phyloP scores from a whole-genome alignment of 768 basidiomycete genomes.

The Boletus speciosus region DNA sequence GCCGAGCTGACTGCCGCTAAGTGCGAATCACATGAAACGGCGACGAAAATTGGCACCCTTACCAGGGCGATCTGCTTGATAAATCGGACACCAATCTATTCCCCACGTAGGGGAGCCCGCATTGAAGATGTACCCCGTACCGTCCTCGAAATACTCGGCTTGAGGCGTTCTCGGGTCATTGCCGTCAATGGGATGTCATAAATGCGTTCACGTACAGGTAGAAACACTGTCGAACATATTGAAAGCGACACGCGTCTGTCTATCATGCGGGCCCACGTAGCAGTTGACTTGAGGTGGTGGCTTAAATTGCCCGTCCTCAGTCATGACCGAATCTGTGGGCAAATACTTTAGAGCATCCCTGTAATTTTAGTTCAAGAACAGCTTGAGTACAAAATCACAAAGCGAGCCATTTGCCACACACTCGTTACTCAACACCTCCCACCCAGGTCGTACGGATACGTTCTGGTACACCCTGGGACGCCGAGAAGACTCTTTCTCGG shows the following conservation, averaged over 20 bases:
- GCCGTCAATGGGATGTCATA: not conserved
- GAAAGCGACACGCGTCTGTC: slow-evolving; percentile 48
- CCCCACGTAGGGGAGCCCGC: slow-evolving; percentile 91
- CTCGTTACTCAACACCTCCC: slow-evolving; percentile 45
- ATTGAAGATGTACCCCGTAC: slow-evolving; percentile 69
- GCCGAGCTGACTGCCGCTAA: slow-evolving; percentile 39
- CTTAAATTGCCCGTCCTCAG: slow-evolving; percentile 47
- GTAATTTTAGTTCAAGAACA: not conserved
- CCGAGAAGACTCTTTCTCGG: slow-evolving; percentile 45
- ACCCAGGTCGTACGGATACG: slow-evolving; percentile 42
- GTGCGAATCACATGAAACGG: not conserved
- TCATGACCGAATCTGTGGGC: slow-evolving; percentile 50
- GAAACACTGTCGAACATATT: slow-evolving; percentile 53
- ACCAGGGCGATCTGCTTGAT: slow-evolving; percentile 55
- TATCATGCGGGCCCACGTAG: slow-evolving; percentile 59
- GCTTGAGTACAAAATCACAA: slow-evolving; percentile 4
- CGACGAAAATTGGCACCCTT: slow-evolving; percentile 6
- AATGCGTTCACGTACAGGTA: slow-evolving; percentile 55
- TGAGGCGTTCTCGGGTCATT: not conserved
- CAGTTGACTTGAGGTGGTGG: slow-evolving; percentile 58
- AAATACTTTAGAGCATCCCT: slow-evolving; percentile 61
- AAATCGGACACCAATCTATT: slow-evolving; percentile 89
- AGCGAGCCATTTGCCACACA: slow-evolving; percentile 35
- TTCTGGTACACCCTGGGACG: slow-evolving; percentile 57
- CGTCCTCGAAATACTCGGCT: slow-evolving; percentile 62